Base-by-base conservation (phyloP, 805 yeast species). In the Metschnikowia shivogae region DNA sequence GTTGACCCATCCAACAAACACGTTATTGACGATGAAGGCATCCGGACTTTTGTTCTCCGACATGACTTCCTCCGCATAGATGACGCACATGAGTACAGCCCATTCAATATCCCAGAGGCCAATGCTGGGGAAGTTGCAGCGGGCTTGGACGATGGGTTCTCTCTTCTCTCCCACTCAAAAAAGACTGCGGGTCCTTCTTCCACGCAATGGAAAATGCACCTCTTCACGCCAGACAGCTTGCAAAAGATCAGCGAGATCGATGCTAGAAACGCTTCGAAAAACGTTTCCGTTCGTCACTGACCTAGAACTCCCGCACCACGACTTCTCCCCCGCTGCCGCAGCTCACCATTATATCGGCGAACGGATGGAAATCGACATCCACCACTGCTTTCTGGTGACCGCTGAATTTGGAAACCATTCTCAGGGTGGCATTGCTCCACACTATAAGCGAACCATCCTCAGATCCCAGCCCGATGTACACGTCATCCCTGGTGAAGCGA, bases 321-420 rank as follows among this genome's bases (percentile, higher is more conserved):
- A 83, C 54, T 3, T 74, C 66, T 0, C 84, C 81, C 58, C 82
- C 89, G 5, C 68, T 64, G 4, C 86, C 78, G 4, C 80, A 62
- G 13, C 82, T 71, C 2, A 75, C 59, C 8, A 82, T 31, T 11
- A 73, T 63, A 0, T 64, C 65, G 11, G 59, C 58, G 2, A 52
- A 50, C 6, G 81, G 80, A 52, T 76, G 78, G 50, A 70, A 75
- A 53, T 77, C 81, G 6, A 83, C 76, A 59, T 80, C 89, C 22
- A 81, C 61, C 0, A 81, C 85, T 0, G 81, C 62, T 0, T 89
- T 85, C 5, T 56, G 51, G 55, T 86, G 90, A 1, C 89, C 90
- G 3, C 70, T 66, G 8, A 74, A 60, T 53, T 82, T 80, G 38
- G 70, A 64, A 5, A 70, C 47, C 22, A 82, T 52, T 39, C 69